Base-by-base conservation (phyloP, 2,329 filamentous ascomycete genomes). In the Ascochyta viciae-villosae region DNA sequence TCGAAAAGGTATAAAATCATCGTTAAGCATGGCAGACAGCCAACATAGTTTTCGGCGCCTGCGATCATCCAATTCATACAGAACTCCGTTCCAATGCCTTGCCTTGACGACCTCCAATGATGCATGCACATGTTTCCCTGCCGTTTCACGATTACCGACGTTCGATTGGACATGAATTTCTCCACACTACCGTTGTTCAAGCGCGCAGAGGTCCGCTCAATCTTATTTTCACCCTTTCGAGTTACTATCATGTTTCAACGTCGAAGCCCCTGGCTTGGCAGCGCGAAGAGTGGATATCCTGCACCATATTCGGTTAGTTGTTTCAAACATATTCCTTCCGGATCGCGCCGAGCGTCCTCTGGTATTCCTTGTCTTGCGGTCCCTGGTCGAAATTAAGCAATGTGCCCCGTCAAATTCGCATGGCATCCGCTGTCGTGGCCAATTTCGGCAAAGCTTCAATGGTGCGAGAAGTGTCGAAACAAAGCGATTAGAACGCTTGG, bases 291-390 rank as follows among this genome's bases (percentile, higher is more conserved):
- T 57, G 47, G 47, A 46, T 37, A 12, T 10, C 48, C 29, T 6
- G 27, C 33, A 43, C 40, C 47, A 26, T 19, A 50, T 48, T 29
- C 23, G 51, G 56, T 49, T 65, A 62, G 56, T 45, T 9, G 60
- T 62, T 60, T 62, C 60, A 60, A 64, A 60, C 49, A 55, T 53
- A 57, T 58, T 57, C 48, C 52, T 57, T 29, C 45, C 42, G 54
- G 50, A 38, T 48, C 34, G 42, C 35, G 46, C 61, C 55, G 37
- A 60, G 24, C 19, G 42, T 38, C 29, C 44, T 57, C 33, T 50
- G 44, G 61, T 50, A 29, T 60, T 55, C 50, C 48, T 53, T 60
- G 23, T 54, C 26, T n/a, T 23, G 43, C 34, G 38, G 27, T 51
- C 31, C 37, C 45, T 56, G 22, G 37, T 50, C 46, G 16, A 44